phyloP scores from a whole-genome alignment of 352 stramenopile species.

The Phytophthora chlamydospora region DNA sequence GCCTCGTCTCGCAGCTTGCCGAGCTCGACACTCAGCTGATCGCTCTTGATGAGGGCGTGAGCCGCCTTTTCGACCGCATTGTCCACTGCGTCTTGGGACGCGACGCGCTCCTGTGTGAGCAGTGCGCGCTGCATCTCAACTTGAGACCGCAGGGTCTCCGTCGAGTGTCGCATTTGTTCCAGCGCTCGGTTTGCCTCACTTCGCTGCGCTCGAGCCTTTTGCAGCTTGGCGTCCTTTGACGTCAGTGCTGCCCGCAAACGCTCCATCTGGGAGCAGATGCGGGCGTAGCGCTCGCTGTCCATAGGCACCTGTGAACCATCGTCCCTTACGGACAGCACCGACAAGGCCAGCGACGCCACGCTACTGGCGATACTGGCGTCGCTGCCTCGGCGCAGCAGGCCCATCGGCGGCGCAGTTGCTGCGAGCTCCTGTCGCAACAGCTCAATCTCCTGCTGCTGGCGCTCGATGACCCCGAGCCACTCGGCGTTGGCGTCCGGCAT shows the following conservation, averaged over 20 bases:
- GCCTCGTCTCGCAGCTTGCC: not conserved
- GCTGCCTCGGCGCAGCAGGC: conserved; percentile 1
- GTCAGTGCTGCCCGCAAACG: conserved; percentile 34
- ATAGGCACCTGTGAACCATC: conserved; percentile 32
- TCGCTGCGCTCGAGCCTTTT: conserved; percentile 38
- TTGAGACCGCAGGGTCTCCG: conserved; percentile 13
- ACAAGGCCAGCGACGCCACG: conserved; percentile 35
- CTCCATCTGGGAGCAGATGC: conserved; percentile 53
- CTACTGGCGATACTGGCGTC: conserved; percentile 25
- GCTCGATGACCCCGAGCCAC: conserved; percentile 52
- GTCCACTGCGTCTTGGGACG: conserved; percentile 41
- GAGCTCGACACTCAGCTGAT: conserved; percentile 20
- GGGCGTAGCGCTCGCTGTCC: conserved; percentile 47
- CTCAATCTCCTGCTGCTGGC: conserved; percentile 58
- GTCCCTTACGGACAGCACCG: conserved; percentile 26
- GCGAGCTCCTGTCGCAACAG: conserved; percentile 30
- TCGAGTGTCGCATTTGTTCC: conserved; percentile 3
- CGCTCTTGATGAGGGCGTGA: conserved; percentile 37
- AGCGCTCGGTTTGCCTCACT: conserved; percentile 20
- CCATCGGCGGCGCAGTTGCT: not conserved
- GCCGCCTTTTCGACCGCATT: conserved; percentile 54
- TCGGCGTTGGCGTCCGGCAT: conserved; percentile 26
- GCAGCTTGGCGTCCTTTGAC: conserved; percentile 42
- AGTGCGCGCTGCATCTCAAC: conserved; percentile 19
- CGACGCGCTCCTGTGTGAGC: conserved; percentile 23